These are phyloP conservation scores for Pyrus hybrid DNA, from an alignment of 331 rosid species.

Conservation along the genomic window DNA sequence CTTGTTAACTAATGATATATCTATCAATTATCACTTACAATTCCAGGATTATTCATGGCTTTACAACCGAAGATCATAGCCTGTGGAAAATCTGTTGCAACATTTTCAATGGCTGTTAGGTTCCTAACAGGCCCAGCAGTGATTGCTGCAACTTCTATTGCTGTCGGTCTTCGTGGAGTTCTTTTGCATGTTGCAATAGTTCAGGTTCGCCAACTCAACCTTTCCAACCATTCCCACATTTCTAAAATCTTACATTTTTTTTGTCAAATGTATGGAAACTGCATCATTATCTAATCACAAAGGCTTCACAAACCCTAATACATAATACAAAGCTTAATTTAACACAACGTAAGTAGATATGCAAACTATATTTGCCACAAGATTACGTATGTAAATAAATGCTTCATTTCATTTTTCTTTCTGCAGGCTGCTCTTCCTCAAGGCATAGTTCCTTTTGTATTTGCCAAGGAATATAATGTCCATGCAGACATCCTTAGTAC, in stretches of 20 bases:
- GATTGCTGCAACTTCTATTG: constrained; percentile 85
- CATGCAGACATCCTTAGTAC: constrained; percentile 96
- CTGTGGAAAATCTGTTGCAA: constrained; percentile 90
- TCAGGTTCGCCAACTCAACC: constrained; percentile 47
- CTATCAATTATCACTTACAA: not conserved
- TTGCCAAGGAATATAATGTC: constrained; percentile 94
- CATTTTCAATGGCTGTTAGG: constrained; percentile 95
- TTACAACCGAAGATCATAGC: constrained; percentile 91
- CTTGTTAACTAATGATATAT: not conserved
- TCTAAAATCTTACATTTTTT: not conserved
- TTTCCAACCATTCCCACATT: not conserved
- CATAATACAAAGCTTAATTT: not conserved
- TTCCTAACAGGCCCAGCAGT: constrained; percentile 99
- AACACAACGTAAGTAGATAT: not conserved
- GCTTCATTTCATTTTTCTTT: not conserved
- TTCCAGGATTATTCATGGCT: constrained; percentile 92
- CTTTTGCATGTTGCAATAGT: constrained; percentile 88
- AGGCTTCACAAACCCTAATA: not conserved
- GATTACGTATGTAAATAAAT: not conserved
- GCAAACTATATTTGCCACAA: not conserved
- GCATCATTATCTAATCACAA: not conserved
- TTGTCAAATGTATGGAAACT: not conserved
- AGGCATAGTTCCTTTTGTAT: constrained; percentile 21
- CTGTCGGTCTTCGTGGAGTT: constrained; percentile 76
- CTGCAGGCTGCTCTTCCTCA: constrained; percentile 96